Conservation (phyloP, 2,329 filamentous ascomycete species). For the Proliferodiscus dingleyae region DNA sequence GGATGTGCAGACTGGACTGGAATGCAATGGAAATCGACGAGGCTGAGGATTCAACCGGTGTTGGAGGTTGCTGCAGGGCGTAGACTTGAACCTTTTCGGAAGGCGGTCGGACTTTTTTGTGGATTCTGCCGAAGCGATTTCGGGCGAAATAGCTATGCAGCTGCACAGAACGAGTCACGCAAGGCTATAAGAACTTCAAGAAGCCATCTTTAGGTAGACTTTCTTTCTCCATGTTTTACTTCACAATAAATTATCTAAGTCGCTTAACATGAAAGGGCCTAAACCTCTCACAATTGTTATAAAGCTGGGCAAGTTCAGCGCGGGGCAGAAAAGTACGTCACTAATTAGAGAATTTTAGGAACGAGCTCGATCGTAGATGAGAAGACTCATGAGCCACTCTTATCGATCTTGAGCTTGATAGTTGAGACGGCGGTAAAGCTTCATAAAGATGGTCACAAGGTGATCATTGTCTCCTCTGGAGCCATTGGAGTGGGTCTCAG, state of each 20-base stretch:
- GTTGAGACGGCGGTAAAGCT: slow-evolving; percentile 90
- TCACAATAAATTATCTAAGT: not conserved
- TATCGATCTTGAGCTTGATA: slow-evolving; percentile 86
- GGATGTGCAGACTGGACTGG: not conserved
- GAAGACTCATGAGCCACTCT: slow-evolving; percentile 84
- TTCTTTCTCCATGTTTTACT: not conserved
- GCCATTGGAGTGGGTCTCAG: slow-evolving; percentile 91
- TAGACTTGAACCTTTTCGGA: slow-evolving; percentile 7
- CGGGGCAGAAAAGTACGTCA: slow-evolving; percentile 3
- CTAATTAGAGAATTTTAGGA: slow-evolving; percentile 48
- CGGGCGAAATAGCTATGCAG: not conserved
- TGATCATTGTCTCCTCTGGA: slow-evolving; percentile 94
- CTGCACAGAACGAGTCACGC: slow-evolving; percentile 1
- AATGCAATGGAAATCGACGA: not conserved
- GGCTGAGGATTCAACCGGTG: slow-evolving; percentile 4
- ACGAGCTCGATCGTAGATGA: slow-evolving; percentile 99
- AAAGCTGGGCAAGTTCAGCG: slow-evolving; percentile 52
- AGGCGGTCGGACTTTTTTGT: slow-evolving; percentile 1
- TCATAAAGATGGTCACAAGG: slow-evolving; percentile 84
- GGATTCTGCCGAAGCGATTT: slow-evolving; percentile 1
- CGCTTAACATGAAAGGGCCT: slow-evolving; percentile 42
- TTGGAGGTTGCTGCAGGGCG: slow-evolving; percentile 5
- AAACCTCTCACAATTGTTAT: slow-evolving; percentile 62
- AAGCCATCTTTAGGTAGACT: not conserved
- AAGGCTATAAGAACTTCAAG: not conserved